These are phyloP conservation scores for Scenedesmus sp. DNA, from an alignment of 163 green algal species.

Conservation along the genomic window DNA sequence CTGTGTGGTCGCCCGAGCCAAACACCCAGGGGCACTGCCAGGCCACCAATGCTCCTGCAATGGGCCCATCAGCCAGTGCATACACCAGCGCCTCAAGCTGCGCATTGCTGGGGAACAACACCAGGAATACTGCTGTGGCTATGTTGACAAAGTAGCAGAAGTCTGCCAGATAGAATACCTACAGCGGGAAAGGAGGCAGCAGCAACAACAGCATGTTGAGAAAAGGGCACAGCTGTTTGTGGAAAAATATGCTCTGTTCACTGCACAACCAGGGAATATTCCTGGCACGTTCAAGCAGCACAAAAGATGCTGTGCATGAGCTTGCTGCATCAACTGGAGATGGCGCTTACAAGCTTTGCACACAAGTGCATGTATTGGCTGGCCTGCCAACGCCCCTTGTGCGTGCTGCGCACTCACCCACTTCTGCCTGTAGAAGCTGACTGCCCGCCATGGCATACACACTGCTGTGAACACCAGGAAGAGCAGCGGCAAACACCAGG, in stretches of 20 bases:
- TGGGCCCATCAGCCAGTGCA: slow-evolving; percentile 79
- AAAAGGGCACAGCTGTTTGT: background rate
- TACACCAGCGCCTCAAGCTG: slow-evolving; percentile 64
- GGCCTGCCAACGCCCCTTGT: background rate
- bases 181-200: background rate
- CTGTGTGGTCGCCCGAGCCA: slow-evolving; percentile 65
- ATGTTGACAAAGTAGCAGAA: slow-evolving; percentile 86
- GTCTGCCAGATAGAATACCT: slow-evolving; percentile 80
- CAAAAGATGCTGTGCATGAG: background rate
- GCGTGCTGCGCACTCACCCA: slow-evolving; percentile 15
- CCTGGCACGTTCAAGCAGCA: background rate
- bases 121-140: slow-evolving; percentile 62
- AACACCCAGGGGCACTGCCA: slow-evolving; percentile 87
- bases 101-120: slow-evolving; percentile 49
- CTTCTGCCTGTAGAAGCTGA: slow-evolving; percentile 45
- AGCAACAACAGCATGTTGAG: background rate
- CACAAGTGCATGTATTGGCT: background rate
- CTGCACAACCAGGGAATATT: background rate
- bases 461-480: slow-evolving; percentile 54
- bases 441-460: slow-evolving; percentile 53
- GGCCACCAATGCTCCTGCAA: slow-evolving; percentile 76
- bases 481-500: slow-evolving; percentile 21
- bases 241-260: background rate
- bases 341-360: background rate
- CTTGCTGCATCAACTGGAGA: background rate